Evolutionary conservation across 75 land plant genomes (phyloP).

Genomic region (Picea sitchensis): DNA sequence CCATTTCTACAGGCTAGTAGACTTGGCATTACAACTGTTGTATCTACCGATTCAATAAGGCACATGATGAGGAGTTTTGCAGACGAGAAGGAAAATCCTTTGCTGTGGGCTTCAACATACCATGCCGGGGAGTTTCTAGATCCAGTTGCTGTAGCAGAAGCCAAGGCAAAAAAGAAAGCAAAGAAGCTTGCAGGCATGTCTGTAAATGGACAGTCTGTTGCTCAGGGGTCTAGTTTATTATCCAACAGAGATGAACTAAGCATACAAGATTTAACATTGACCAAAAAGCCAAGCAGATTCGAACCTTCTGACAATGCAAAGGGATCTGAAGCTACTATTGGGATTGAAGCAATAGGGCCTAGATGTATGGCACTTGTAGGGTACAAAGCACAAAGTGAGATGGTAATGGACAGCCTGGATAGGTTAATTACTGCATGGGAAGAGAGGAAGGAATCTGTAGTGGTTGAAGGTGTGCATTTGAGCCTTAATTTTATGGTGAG

Average conservation of each 20-base stretch:
- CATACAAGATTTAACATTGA: too few species aligned
- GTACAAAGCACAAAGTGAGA: slow-evolving; percentile 54
- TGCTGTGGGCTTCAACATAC: slow-evolving; percentile 94
- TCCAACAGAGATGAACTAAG: too few species aligned
- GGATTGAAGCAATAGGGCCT: slow-evolving; percentile 22
- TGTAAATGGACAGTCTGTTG: slow-evolving; percentile 24
- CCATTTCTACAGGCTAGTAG: slow-evolving; percentile 70
- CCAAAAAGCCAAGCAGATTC: slow-evolving; percentile 16
- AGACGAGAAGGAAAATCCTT: slow-evolving; percentile 80
- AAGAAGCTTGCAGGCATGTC: slow-evolving; percentile 43
- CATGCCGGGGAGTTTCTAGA: slow-evolving; percentile 95
- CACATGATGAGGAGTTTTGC: slow-evolving; percentile 98
- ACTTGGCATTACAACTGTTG: slow-evolving; percentile 90
- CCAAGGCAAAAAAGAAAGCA: slow-evolving; percentile 73
- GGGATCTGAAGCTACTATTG: not conserved
- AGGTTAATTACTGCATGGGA: slow-evolving; percentile 49
- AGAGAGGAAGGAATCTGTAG: slow-evolving; percentile 41
- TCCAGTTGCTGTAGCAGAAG: slow-evolving; percentile 82
- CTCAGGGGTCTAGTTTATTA: slow-evolving; percentile 8
- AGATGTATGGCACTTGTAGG: slow-evolving; percentile 45
- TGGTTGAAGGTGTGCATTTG: slow-evolving; percentile 53
- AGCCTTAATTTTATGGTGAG: slow-evolving; percentile 56
- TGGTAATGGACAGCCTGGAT: slow-evolving; percentile 55
- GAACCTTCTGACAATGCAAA: not conserved
- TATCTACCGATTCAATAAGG: slow-evolving; percentile 95